These are phyloP conservation scores for Auxenochlorella pyrenoidosa DNA, from an alignment of 139 green algal species.

Conservation along the genomic window DNA sequence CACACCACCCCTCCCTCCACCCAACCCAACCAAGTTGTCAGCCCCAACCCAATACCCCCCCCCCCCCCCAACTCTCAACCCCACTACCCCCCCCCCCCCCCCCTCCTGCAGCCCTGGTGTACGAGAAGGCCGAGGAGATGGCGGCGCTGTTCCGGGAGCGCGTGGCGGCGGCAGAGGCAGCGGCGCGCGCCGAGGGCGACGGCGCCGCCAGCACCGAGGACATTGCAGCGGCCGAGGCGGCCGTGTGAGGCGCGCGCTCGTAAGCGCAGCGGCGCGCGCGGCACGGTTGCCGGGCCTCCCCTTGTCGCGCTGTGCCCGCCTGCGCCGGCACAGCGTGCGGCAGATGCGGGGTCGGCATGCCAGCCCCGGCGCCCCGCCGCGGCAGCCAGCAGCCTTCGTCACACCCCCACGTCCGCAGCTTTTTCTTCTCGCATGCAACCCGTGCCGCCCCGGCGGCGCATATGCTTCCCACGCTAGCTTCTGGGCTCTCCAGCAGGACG, in stretches of 20 bases:
- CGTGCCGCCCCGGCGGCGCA: no score
- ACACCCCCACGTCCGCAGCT: background rate
- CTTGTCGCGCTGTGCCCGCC: background rate
- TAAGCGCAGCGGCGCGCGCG: background rate
- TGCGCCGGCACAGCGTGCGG: background rate
- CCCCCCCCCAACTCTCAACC: no score
- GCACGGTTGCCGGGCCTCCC: no score
- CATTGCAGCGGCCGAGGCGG: constrained; percentile 5
- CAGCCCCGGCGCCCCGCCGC: background rate
- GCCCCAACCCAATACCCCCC: no score
- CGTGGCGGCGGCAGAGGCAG: constrained; percentile 31
- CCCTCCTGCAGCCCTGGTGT: constrained; percentile 76
- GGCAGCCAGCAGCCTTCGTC: background rate
- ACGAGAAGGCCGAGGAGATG: constrained; percentile 97
- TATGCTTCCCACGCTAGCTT: background rate
- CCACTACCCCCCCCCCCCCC: background rate
- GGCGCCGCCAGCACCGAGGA: background rate
- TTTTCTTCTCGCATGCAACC: background rate
- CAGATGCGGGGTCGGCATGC: background rate
- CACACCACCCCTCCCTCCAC: no score
- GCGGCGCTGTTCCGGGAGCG: constrained; percentile 75
- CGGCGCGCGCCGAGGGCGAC: constrained; percentile 13
- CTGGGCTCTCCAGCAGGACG: background rate
- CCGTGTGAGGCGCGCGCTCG: background rate
- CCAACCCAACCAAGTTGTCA: no score